Conservation (phyloP, 306 rosid genomes). For the Rosa multiflora region DNA sequence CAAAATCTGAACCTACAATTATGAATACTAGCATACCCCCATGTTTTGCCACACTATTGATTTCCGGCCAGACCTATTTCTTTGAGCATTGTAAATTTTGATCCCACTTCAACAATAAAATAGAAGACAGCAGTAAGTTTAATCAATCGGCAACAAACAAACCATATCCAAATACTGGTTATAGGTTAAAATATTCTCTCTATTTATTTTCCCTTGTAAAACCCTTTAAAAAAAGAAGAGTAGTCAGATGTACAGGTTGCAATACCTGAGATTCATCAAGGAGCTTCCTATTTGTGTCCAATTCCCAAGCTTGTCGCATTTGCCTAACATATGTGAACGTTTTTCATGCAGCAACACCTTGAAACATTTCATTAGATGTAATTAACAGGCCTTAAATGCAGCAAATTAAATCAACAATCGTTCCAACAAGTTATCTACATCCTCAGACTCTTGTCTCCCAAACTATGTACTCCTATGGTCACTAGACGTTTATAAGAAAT, state of each 20-base stretch:
- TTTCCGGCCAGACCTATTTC: no score
- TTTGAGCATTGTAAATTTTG: no score
- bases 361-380: not conserved
- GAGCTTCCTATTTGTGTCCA: constrained; percentile 77
- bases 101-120: no score
- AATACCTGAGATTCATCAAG: constrained; percentile 97
- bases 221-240: not conserved
- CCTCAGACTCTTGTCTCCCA: not conserved
- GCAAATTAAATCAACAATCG: not conserved
- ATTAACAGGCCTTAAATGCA: not conserved
- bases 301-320: constrained; percentile 32
- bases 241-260: not conserved
- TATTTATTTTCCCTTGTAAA: not conserved
- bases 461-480: not conserved
- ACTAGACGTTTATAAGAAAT: not conserved
- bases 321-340: no score
- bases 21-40: no score
- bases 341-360: no score
- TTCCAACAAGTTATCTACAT: not conserved
- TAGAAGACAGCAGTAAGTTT: no score
- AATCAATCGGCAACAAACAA: no score
- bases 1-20: no score
- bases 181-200: not conserved
- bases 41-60: no score
- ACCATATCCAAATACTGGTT: not conserved